phyloP scores from a whole-genome alignment of 192 early-diverging fungal species.

The Haplosporangium gracile region DNA sequence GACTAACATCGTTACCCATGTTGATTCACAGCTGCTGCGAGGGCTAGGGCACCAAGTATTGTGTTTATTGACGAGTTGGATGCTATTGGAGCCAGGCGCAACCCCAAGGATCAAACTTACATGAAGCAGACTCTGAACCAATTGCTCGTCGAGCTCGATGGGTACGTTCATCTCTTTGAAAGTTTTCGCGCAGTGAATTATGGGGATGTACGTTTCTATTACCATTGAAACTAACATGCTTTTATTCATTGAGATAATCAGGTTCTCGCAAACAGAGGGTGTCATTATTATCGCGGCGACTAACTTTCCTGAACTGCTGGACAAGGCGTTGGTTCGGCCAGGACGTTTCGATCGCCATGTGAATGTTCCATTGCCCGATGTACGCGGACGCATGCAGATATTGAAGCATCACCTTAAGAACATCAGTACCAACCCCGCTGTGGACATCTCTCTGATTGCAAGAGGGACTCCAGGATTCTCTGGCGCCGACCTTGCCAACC shows the following conservation, averaged over 20 bases:
- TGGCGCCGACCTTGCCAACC: conserved; percentile 98
- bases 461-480: conserved; percentile 98
- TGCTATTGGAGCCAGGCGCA: conserved; percentile 95
- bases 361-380: conserved; percentile 95
- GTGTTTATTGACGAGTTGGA: conserved; percentile 99
- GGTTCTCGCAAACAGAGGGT: conserved; percentile 93
- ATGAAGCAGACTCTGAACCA: conserved; percentile 99
- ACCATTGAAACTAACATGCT: not conserved
- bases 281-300: conserved; percentile 99
- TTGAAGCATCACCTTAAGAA: conserved; percentile 91
- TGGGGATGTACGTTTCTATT: not conserved
- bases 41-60: conserved; percentile 83
- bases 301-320: conserved; percentile 97
- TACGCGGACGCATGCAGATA: conserved; percentile 94
- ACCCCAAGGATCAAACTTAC: conserved; percentile 93
- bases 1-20: not conserved
- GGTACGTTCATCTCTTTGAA: conserved; percentile 52
- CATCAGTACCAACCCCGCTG: conserved; percentile 76
- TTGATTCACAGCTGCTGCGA: conserved; percentile 72
- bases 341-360: conserved; percentile 98
- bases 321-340: conserved; percentile 96
- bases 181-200: not conserved
- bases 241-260: conserved; percentile 21
- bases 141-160: conserved; percentile 98
- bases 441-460: conserved; percentile 88